These are phyloP conservation scores for Curvularia spicifera DNA, from an alignment of 2,329 filamentous ascomycete species.

Conservation along the genomic window DNA sequence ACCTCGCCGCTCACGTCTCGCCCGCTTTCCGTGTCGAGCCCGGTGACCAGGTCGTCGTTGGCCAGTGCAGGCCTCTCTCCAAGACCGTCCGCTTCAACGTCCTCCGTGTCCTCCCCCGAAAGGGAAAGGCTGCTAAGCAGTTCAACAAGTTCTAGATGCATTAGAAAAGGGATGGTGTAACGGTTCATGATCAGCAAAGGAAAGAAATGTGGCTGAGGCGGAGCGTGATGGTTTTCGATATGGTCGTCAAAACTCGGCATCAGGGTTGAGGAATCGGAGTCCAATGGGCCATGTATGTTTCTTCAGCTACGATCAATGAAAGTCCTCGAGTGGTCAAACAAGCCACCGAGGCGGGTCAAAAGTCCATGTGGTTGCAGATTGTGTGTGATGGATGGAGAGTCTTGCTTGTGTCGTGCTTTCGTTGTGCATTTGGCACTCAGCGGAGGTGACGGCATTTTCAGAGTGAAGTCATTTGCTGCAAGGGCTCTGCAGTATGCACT, in stretches of 20 bases:
- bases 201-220: constrained; percentile 33
- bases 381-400: constrained; percentile 7
- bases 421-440: constrained; percentile 1
- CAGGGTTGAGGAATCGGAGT: constrained; percentile 51
- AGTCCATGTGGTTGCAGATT: constrained; percentile 26
- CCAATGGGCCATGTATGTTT: constrained; percentile 51
- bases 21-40: constrained; percentile 99
- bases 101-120: constrained; percentile 96
- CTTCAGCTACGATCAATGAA: constrained; percentile 51
- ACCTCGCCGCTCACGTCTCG: constrained; percentile 97
- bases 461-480: background rate
- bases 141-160: constrained; percentile 94
- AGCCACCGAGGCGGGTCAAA: constrained; percentile 48
- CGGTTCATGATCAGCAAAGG: constrained; percentile 38
- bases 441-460: background rate
- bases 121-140: constrained; percentile 95
- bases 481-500: background rate
- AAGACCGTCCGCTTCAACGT: constrained; percentile 99
- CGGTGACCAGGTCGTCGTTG: constrained; percentile 98
- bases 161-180: constrained; percentile 35
- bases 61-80: constrained; percentile 98
- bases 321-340: constrained; percentile 47
- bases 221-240: constrained; percentile 45
- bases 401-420: constrained; percentile 2
- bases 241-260: constrained; percentile 48